These are phyloP conservation scores for Volvox africanus DNA, from an alignment of 139 green algal species.

Conservation along the genomic window DNA sequence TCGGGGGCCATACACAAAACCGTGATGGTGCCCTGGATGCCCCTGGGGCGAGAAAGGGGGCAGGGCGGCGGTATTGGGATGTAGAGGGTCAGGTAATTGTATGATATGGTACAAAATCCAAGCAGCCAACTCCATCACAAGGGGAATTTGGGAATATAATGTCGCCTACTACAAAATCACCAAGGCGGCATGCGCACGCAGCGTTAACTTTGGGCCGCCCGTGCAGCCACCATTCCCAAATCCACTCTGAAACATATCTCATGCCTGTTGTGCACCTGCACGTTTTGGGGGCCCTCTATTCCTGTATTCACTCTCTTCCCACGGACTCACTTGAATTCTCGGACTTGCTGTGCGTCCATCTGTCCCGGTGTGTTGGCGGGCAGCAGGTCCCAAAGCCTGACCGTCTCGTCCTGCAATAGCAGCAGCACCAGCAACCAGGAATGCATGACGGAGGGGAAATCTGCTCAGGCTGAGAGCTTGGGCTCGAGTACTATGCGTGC, in stretches of 20 bases:
- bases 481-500: too few species aligned
- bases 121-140: not conserved
- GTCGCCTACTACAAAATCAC: too few species aligned
- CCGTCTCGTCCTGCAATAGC: conserved; percentile 28
- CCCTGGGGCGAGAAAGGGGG: conserved; percentile 14
- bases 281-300: too few species aligned
- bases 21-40: conserved; percentile 16
- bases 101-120: not conserved
- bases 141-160: too few species aligned
- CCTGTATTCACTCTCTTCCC: too few species aligned
- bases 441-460: not conserved
- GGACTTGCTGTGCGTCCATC: not conserved
- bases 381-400: conserved; percentile 34
- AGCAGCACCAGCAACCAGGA: not conserved
- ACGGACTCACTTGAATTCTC: conserved; percentile 35
- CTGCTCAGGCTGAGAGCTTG: too few species aligned
- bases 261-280: too few species aligned
- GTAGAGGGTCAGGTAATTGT: not conserved
- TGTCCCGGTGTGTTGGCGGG: not conserved
- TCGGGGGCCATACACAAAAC: conserved; percentile 26
- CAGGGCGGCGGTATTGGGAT: not conserved
- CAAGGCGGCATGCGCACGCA: too few species aligned
- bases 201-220: too few species aligned
- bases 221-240: too few species aligned
- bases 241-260: too few species aligned